Evolutionary conservation across 73 alveolate species (phyloP).

Genomic region (Symbiodinium pilosum): DNA sequence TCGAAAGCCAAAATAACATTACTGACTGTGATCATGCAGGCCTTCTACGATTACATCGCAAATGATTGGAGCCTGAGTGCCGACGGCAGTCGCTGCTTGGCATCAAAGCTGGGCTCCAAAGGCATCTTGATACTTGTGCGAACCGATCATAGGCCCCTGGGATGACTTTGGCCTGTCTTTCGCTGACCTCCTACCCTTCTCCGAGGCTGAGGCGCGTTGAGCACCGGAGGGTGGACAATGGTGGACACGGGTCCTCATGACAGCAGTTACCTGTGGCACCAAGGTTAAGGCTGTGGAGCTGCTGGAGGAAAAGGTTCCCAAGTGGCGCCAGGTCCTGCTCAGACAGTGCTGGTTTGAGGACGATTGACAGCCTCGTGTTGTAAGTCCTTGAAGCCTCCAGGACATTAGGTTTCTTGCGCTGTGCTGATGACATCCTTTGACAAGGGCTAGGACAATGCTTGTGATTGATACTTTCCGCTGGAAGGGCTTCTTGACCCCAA

Average conservation of each 20-base stretch:
- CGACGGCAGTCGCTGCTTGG: neutral
- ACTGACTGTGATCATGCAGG: neutral
- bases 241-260: neutral
- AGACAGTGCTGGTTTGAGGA: too few species aligned
- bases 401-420: too few species aligned
- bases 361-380: too few species aligned
- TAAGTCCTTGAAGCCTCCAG: too few species aligned
- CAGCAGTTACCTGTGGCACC: neutral
- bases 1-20: too few species aligned
- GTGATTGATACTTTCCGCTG: neutral
- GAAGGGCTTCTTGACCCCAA: constrained; percentile 43
- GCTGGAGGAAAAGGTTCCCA: constrained; percentile 49
- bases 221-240: neutral
- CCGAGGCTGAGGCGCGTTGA: neutral
- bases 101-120: neutral
- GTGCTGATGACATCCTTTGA: too few species aligned
- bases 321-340: constrained; percentile 51
- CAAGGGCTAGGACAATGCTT: too few species aligned
- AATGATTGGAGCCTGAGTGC: constrained; percentile 26
- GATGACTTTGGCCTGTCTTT: constrained; percentile 16
- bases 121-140: neutral
- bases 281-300: constrained; percentile 1
- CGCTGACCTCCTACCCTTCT: constrained; percentile 29
- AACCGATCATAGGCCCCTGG: neutral
- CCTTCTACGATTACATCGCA: constrained; percentile 34